Conservation (phyloP, 2,329 filamentous ascomycete species). For the Camillea tinctor region DNA sequence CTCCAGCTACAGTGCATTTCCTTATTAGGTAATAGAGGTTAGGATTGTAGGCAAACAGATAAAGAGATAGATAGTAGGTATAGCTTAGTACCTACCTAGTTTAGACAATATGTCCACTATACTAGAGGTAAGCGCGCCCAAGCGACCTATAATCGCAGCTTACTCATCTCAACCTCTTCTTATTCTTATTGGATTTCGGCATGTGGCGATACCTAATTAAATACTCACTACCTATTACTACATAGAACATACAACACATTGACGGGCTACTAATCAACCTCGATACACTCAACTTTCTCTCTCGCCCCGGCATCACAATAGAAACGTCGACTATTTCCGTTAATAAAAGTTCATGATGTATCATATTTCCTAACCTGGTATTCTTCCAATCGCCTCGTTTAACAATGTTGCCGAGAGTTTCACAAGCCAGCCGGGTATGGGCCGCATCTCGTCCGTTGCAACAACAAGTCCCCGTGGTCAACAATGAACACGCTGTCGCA, state of each 20-base stretch:
- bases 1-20: too few species aligned
- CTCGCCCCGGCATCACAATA: too few species aligned
- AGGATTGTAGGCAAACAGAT: too few species aligned
- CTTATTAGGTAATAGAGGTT: neutral
- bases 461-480: constrained; percentile 1
- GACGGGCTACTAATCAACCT: neutral
- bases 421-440: constrained; percentile 6
- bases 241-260: too few species aligned
- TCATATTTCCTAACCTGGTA: neutral
- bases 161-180: constrained; percentile 12
- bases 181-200: constrained; percentile 6
- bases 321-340: too few species aligned
- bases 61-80: too few species aligned
- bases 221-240: too few species aligned
- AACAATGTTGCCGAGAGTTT: constrained; percentile 13
- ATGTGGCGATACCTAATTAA: constrained; percentile 17
- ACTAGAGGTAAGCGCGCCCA: neutral
- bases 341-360: neutral
- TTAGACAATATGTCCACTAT: neutral
- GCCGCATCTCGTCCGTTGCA: constrained; percentile 5
- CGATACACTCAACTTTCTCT: too few species aligned
- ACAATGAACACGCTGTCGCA: neutral
- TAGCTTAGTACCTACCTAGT: too few species aligned
- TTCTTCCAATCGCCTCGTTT: neutral
- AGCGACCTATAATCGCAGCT: constrained; percentile 1